phyloP scores from a whole-genome alignment of 768 basidiomycete genomes.

The Russula griseocarnosa region DNA sequence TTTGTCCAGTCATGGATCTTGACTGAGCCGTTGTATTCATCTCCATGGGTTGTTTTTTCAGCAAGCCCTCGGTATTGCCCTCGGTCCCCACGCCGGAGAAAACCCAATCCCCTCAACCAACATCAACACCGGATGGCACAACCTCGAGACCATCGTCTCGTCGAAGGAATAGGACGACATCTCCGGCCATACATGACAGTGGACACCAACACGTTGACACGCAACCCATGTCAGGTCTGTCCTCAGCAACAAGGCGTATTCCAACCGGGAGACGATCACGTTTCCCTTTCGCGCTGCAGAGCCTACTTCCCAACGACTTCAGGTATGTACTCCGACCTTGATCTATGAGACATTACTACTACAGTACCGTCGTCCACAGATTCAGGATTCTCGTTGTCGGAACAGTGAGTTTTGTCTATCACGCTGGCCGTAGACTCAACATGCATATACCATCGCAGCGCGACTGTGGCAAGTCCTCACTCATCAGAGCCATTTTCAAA shows the following conservation, averaged over 20 bases:
- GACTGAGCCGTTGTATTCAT: no score
- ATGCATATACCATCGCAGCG: neutral
- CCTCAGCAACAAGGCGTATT: no score
- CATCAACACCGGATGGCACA: no score
- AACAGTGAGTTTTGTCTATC: neutral
- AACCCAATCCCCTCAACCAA: no score
- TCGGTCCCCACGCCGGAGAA: no score
- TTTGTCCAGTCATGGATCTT: no score
- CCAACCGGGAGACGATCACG: neutral
- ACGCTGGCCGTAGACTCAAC: no score
- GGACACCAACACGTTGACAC: no score
- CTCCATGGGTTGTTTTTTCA: no score
- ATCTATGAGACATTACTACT: neutral
- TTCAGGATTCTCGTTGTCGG: constrained; percentile 20
- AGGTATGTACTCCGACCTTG: constrained; percentile 2
- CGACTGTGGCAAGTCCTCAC: constrained; percentile 15
- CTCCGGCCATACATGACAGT: neutral
- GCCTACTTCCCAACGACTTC: neutral
- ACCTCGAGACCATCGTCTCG: no score
- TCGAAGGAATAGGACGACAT: neutral
- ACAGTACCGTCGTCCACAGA: neutral
- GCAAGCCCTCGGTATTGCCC: no score
- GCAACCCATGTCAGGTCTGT: no score
- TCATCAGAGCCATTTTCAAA: constrained; percentile 3
- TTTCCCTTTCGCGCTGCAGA: neutral